Evolutionary conservation across 2,329 filamentous ascomycete species (phyloP).

Genomic region (Geoglossum cookeanum): DNA sequence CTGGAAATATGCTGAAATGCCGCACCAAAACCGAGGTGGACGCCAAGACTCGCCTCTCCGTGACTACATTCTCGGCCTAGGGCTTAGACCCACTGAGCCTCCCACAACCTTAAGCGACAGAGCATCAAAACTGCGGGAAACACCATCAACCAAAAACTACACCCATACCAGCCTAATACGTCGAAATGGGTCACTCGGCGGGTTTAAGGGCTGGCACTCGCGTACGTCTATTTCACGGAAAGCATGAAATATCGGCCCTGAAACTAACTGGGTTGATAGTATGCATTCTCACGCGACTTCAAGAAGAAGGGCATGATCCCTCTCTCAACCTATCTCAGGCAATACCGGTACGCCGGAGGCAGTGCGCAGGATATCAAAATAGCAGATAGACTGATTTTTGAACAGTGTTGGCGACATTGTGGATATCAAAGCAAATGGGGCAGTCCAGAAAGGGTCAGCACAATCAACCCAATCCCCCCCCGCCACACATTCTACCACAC

Average conservation of each 20-base stretch:
- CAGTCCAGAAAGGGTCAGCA: slow-evolving; percentile 88
- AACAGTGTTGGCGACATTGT: slow-evolving; percentile 89
- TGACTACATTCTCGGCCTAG: not conserved
- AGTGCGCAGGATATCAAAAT: not conserved
- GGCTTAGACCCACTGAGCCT: not conserved
- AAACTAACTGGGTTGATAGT: slow-evolving; percentile 30
- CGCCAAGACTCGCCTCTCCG: not conserved
- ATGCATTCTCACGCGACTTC: slow-evolving; percentile 88
- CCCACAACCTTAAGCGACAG: not conserved
- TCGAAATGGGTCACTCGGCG: slow-evolving; percentile 69
- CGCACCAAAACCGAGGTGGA: not conserved
- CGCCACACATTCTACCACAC: slow-evolving; percentile 1
- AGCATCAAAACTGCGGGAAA: not conserved
- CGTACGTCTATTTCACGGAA: slow-evolving; percentile 32
- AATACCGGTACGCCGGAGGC: slow-evolving; percentile 53
- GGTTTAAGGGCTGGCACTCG: slow-evolving; percentile 76
- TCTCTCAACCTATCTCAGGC: slow-evolving; percentile 82
- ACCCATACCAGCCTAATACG: slow-evolving; percentile 24
- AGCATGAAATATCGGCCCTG: not conserved
- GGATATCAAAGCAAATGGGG: slow-evolving; percentile 97
- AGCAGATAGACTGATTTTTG: slow-evolving; percentile 25
- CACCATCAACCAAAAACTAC: slow-evolving; percentile 24
- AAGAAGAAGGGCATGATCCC: slow-evolving; percentile 89
- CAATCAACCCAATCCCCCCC: slow-evolving; percentile 5
- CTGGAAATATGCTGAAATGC: not conserved